A percentile compares a stretch with the other conserved stretches of the same genome.
These are phyloP conservation scores for Lumnitzera racemosa DNA, from an alignment of 345 rosid genomes.

Conservation along the genomic window DNA sequence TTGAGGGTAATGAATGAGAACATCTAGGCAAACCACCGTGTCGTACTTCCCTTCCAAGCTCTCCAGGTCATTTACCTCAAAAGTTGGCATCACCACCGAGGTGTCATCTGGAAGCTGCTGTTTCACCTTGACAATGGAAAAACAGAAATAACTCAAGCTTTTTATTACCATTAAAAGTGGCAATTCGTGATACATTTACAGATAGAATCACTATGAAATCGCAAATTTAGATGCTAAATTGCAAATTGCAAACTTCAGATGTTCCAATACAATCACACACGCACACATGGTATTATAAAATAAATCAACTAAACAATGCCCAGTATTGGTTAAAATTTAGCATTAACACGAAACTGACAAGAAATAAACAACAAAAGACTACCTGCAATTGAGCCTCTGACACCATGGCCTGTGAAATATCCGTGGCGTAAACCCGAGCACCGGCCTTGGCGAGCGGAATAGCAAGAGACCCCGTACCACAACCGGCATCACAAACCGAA, in stretches of 20 bases:
- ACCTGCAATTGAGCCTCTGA: constrained; percentile 86
- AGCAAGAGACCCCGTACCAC: constrained; percentile 75
- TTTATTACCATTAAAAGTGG: not conserved
- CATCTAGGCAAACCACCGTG: constrained; percentile 85
- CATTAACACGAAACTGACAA: not conserved
- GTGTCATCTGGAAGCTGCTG: constrained; percentile 40
- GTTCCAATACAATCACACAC: not conserved
- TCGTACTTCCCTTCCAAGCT: constrained; percentile 70
- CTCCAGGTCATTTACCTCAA: constrained; percentile 82
- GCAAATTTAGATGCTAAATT: not conserved
- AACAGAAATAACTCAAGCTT: not conserved
- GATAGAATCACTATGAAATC: not conserved
- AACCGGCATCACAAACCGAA: constrained; percentile 88
- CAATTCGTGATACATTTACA: not conserved
- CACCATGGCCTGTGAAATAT: constrained; percentile 93
- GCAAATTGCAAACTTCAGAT: not conserved
- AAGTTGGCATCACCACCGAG: constrained; percentile 43
- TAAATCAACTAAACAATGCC: not conserved
- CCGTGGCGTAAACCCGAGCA: constrained; percentile 74
- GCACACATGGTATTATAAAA: not conserved
- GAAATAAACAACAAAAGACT: not conserved
- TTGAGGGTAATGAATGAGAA: constrained; percentile 91
- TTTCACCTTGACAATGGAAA: constrained; percentile 44
- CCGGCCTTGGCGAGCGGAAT: constrained; percentile 88
- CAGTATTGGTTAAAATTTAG: not conserved